Percentiles rank a stretch among this genome's conserved stretches.
These are phyloP conservation scores for Prunus fruticosa DNA, from an alignment of 306 rosid genomes.

Conservation along the genomic window DNA sequence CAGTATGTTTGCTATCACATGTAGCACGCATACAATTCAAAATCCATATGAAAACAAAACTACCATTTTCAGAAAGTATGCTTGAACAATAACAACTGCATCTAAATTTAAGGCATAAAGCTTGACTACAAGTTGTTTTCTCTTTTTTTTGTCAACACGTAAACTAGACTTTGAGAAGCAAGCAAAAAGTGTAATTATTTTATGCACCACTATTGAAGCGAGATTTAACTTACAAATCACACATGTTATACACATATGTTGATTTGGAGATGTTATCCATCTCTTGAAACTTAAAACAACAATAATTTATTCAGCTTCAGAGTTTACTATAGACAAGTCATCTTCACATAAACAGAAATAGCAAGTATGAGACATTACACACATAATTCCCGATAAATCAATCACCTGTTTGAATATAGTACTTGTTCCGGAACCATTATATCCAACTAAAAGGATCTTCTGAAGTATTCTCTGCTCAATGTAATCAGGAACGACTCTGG, in stretches of 20 bases:
- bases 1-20: neutral
- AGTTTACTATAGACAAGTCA: neutral
- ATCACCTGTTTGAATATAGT: conserved; percentile 97
- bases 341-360: conserved; percentile 19
- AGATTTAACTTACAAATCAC: neutral
- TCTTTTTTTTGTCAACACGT: neutral
- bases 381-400: conserved; percentile 14
- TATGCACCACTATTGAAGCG: neutral
- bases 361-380: conserved; percentile 2
- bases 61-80: neutral
- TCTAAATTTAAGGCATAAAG: neutral
- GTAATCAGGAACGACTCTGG: conserved; percentile 68
- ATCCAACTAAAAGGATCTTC: conserved; percentile 93
- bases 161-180: neutral
- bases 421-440: conserved; percentile 89
- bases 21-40: neutral
- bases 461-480: conserved; percentile 80
- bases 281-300: neutral
- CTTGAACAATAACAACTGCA: neutral
- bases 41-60: neutral
- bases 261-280: neutral
- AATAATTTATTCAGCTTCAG: neutral
- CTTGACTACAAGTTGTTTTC: neutral
- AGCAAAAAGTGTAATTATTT: neutral
- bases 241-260: neutral